Percentiles rank a stretch among this genome's conserved stretches.
These are phyloP conservation scores for Pleurotus tuoliensis DNA, from an alignment of 768 basidiomycete genomes.

Conservation along the genomic window DNA sequence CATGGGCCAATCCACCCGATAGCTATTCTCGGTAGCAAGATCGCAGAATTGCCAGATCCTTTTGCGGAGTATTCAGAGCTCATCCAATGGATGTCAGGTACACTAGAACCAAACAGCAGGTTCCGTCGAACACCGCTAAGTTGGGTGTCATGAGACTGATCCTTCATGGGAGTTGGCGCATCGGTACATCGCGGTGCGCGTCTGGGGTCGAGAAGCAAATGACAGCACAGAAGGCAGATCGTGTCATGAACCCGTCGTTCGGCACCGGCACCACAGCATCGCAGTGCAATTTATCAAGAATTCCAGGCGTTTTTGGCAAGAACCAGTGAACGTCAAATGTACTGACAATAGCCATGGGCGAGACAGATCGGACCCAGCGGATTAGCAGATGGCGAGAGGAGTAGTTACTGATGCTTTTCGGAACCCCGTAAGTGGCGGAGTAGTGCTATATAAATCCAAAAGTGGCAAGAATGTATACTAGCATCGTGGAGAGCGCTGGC, in stretches of 20 bases:
- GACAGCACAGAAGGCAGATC: slow-evolving; percentile 8
- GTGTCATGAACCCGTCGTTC: slow-evolving; percentile 1
- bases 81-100: slow-evolving; percentile 3
- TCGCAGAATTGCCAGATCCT: slow-evolving; percentile 1
- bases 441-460: background rate
- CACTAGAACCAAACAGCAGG: slow-evolving; percentile 2
- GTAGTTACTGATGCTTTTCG: no score
- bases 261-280: background rate
- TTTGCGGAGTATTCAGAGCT: slow-evolving; percentile 2
- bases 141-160: slow-evolving; percentile 4
- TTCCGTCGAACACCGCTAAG: slow-evolving; percentile 1
- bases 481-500: background rate
- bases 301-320: background rate
- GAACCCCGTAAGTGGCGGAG: slow-evolving; percentile 4
- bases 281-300: background rate
- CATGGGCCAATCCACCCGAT: slow-evolving; percentile 1
- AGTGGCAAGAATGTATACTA: background rate
- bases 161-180: slow-evolving; percentile 1
- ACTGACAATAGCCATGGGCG: no score
- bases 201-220: slow-evolving; percentile 3
- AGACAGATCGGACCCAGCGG: no score
- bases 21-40: slow-evolving; percentile 8
- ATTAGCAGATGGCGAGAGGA: no score
- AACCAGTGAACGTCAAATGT: background rate
- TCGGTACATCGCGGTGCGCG: background rate